Evolutionary conservation across 306 rosid genomes (phyloP).

Genomic region (Fagus crenata): DNA sequence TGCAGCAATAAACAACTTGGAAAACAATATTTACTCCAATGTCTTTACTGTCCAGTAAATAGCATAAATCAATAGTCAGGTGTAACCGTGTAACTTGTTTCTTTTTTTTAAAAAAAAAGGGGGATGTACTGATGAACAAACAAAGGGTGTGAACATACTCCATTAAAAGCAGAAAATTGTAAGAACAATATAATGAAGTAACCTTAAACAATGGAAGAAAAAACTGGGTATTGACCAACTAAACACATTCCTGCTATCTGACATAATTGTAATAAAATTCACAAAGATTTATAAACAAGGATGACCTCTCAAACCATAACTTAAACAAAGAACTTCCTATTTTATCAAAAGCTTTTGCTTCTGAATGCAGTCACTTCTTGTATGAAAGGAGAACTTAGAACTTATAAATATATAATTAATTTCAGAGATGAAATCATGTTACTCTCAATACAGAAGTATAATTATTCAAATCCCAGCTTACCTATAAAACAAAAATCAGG

Average conservation of each 20-base stretch:
- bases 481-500: background rate
- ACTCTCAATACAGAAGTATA: background rate
- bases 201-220: background rate
- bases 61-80: conserved; percentile 7
- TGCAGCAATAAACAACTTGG: conserved; percentile 25
- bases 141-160: background rate
- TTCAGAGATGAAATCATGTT: background rate
- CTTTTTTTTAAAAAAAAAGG: background rate
- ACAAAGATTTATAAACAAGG: background rate
- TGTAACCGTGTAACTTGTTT: conserved; percentile 16
- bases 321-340: background rate
- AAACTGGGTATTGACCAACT: background rate
- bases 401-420: background rate
- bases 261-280: background rate
- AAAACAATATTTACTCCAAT: conserved; percentile 5
- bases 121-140: conserved; percentile 12
- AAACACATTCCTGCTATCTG: background rate
- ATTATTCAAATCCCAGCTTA: background rate
- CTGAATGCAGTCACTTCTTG: background rate
- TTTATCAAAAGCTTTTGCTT: background rate
- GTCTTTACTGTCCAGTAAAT: conserved; percentile 1
- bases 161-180: background rate
- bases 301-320: background rate
- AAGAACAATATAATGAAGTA: background rate
- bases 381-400: background rate